Conservation (phyloP, 257 asterid genomes). For the Solanum corneliomulleri region DNA sequence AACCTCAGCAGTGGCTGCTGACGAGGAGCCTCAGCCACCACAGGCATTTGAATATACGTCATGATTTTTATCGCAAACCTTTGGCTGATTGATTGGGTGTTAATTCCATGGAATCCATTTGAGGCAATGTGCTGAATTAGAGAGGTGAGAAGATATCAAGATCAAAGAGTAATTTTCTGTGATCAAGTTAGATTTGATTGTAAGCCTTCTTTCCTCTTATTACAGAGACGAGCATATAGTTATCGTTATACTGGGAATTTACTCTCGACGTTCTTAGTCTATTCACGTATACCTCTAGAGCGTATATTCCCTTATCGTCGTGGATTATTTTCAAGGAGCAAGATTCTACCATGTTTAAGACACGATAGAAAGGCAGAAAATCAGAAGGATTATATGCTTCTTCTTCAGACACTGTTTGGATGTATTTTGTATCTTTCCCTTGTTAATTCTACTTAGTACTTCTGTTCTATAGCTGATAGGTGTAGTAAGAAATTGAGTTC, state of each 20-base stretch:
- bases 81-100: not conserved
- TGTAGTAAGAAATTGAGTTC: not conserved
- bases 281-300: not conserved
- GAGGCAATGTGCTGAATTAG: not conserved
- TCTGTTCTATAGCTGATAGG: not conserved
- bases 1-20: slow-evolving; percentile 73
- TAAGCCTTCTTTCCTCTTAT: not conserved
- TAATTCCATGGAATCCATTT: not conserved
- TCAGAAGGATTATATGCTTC: not conserved
- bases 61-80: slow-evolving; percentile 5
- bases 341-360: not conserved
- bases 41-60: slow-evolving; percentile 75
- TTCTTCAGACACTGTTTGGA: not conserved
- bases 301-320: not conserved
- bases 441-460: not conserved
- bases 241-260: not conserved
- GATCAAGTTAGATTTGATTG: not conserved
- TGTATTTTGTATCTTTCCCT: not conserved
- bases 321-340: not conserved
- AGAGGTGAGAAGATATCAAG: not conserved
- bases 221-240: not conserved
- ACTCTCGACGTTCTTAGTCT: not conserved
- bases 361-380: not conserved
- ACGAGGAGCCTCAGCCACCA: slow-evolving; percentile 90
- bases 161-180: not conserved